Evolutionary conservation across 805 yeast species (phyloP).

Genomic region (Martiniozyma abietophila): DNA sequence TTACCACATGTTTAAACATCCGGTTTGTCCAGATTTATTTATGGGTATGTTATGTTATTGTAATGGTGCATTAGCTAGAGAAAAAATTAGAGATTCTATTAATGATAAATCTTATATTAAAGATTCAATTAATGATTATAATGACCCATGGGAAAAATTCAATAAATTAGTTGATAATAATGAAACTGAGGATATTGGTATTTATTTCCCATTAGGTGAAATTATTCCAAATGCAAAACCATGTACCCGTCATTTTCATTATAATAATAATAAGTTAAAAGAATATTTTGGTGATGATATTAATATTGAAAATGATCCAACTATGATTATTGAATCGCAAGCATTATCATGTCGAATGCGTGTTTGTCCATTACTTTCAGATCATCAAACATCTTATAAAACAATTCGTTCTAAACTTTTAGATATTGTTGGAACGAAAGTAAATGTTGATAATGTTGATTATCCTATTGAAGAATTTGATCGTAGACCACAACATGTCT

Average conservation of each 20-base stretch:
- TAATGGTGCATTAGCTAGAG: slow-evolving; percentile 85
- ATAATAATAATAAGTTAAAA: slow-evolving; percentile 15
- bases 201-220: slow-evolving; percentile 85
- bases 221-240: slow-evolving; percentile 77
- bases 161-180: slow-evolving; percentile 42
- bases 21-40: slow-evolving; percentile 62
- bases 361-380: slow-evolving; percentile 58
- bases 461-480: slow-evolving; percentile 36
- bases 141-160: slow-evolving; percentile 50
- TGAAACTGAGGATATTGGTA: slow-evolving; percentile 43
- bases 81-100: slow-evolving; percentile 55
- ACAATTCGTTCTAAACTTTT: not conserved
- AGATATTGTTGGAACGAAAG: slow-evolving; percentile 14
- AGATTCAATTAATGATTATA: slow-evolving; percentile 16
- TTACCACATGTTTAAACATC: slow-evolving; percentile 82
- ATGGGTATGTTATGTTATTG: slow-evolving; percentile 97
- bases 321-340: slow-evolving; percentile 77
- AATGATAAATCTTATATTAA: slow-evolving; percentile 32
- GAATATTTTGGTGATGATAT: slow-evolving; percentile 30
- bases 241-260: slow-evolving; percentile 44
- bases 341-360: slow-evolving; percentile 77
- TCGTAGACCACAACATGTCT: slow-evolving; percentile 57
- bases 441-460: slow-evolving; percentile 34
- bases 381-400: slow-evolving; percentile 2
- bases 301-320: slow-evolving; percentile 56